Evolutionary conservation across 1,284 basidiomycete genomes (phyloP), one percentile per base, ranked within the genome.

Genomic region (Volvariella surrecta): DNA sequence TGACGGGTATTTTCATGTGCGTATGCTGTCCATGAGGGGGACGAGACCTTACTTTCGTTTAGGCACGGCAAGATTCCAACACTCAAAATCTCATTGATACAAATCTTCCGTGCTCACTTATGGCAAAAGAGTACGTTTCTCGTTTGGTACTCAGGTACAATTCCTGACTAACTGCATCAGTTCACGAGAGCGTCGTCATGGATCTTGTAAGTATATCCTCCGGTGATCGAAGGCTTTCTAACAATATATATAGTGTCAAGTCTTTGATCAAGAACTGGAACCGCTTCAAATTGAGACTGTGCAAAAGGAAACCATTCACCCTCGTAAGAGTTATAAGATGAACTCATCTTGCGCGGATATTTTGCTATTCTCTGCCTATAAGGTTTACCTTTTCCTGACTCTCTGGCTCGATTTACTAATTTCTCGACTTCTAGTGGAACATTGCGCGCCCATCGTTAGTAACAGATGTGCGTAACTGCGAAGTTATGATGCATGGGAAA

Each of bases 281-380:
- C 94, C 96, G 0, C 69, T 99, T 3, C 93, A 97, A 56, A 99
- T 99, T 58, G 96, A 99, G 72, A 98, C 94, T 0, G 96, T 99
- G 1, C 96, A 99, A 64, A 99, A 99, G 69, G 95, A 99, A 67
- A 98, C 95, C 0, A 98, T 99, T 52, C 95, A 90, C 64, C 95
- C 96, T 57, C 88, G 95, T 67, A 99, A 98, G 75, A 96, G 91
- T 73, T 99, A 99, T 80, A 97, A 98, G 76, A 97, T 99, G 92
- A 99, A 98, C 66, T 96, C 94, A 9, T 90, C 88, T 31, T 90
- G 88, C 52, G 95, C 95, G 45, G 96, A 99, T 59, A 94, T 99
- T 55, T 73, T 99, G 28, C 73, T 99, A 42, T 99, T 99, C 77
- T 96, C 94, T 18, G 88, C 89, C 2, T 91, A 93, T 70, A 94